Conservation (phyloP, 2,329 filamentous ascomycete species). For the Lachnellula hyalina region DNA sequence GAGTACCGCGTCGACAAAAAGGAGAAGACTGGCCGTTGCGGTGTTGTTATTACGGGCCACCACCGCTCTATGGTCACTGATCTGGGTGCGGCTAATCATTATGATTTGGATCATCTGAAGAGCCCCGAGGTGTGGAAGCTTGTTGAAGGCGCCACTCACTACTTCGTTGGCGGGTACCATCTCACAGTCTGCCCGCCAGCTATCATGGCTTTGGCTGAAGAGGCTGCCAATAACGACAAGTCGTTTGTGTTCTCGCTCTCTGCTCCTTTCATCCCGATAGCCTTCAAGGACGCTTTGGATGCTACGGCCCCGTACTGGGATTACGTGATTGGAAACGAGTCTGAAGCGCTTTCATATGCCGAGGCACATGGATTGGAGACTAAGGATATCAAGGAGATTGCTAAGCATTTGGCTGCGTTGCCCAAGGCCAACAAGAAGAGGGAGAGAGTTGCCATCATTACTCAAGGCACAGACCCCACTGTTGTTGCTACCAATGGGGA, state of each 20-base stretch:
- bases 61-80: constrained; percentile 94
- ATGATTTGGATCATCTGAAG: constrained; percentile 91
- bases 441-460: constrained; percentile 83
- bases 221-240: constrained; percentile 88
- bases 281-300: constrained; percentile 96
- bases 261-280: constrained; percentile 91
- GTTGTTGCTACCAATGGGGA: constrained; percentile 73
- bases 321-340: constrained; percentile 95
- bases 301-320: constrained; percentile 86
- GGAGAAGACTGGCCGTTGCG: constrained; percentile 85
- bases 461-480: constrained; percentile 89
- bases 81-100: constrained; percentile 93
- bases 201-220: constrained; percentile 82
- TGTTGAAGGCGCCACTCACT: constrained; percentile 81
- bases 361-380: constrained; percentile 70
- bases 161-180: constrained; percentile 95
- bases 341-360: constrained; percentile 83
- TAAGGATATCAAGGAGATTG: constrained; percentile 78
- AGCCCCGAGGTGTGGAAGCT: constrained; percentile 85
- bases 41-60: constrained; percentile 94
- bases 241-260: constrained; percentile 85
- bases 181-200: constrained; percentile 92
- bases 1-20: constrained; percentile 90
- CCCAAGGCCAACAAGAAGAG: constrained; percentile 88
- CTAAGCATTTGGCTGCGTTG: constrained; percentile 75